These are phyloP conservation scores for Colletotrichum tamarilloi DNA, from an alignment of 2,329 filamentous ascomycete genomes.

Conservation along the genomic window DNA sequence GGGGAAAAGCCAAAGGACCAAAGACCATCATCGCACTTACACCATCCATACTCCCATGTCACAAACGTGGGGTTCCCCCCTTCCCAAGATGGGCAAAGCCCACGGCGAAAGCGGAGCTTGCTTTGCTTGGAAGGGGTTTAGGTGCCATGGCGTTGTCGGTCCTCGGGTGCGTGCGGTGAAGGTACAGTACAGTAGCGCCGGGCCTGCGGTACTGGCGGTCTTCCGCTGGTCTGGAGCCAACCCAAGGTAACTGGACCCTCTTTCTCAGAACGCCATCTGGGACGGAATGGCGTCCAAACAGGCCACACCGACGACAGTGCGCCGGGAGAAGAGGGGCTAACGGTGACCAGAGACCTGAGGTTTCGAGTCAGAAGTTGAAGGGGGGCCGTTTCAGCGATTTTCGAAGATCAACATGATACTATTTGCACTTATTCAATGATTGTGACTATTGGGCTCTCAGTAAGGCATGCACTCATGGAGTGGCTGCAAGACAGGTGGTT, in stretches of 20 bases:
- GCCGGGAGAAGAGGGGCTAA: neutral
- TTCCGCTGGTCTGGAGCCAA: neutral
- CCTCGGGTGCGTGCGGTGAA: neutral
- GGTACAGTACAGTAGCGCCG: constrained; percentile 4
- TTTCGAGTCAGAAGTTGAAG: neutral
- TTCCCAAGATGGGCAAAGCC: neutral
- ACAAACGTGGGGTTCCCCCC: neutral
- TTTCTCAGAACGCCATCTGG: constrained; percentile 6
- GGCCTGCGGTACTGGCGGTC: neutral
- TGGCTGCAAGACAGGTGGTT: neutral
- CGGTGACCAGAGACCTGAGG: neutral
- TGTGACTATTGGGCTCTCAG: neutral
- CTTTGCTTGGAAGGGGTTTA: neutral
- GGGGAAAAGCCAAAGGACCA: neutral
- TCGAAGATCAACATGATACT: neutral
- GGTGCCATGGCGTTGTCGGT: neutral
- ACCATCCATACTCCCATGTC: neutral
- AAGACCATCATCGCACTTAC: neutral
- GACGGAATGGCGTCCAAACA: constrained; percentile 12
- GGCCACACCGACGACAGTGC: neutral
- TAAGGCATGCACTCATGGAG: neutral
- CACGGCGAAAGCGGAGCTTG: neutral
- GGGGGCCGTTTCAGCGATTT: neutral
- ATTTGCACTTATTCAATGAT: neutral
- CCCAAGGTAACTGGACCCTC: neutral